A percentile compares a stretch with the other conserved stretches of the same genome.
These are phyloP conservation scores for Calonectria henricotiae DNA, from an alignment of 2,329 filamentous ascomycete genomes.

Conservation along the genomic window DNA sequence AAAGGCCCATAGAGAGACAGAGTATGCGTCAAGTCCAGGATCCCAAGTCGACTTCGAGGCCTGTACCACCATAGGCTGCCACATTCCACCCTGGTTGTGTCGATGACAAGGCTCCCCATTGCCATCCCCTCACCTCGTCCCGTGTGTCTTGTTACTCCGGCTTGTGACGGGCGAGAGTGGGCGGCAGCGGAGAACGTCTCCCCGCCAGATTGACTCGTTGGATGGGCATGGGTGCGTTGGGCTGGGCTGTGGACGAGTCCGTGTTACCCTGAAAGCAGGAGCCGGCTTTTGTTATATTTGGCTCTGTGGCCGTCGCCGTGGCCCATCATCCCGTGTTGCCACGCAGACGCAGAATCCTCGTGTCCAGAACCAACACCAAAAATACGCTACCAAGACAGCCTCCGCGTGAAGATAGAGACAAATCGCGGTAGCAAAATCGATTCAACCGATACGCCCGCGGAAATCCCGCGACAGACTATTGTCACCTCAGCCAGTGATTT, in stretches of 20 bases:
- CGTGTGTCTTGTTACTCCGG: conserved; percentile 32
- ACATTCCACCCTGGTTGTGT: conserved; percentile 29
- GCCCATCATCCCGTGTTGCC: conserved; percentile 12
- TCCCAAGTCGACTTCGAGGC: conserved; percentile 19
- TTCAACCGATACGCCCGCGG: not conserved
- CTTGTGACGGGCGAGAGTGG: conserved; percentile 25
- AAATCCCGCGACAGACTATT: not conserved
- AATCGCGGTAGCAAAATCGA: conserved; percentile 3
- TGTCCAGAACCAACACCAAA: conserved; percentile 20
- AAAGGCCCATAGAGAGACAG: conserved; percentile 27
- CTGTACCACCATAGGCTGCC: conserved; percentile 17
- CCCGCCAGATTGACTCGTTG: conserved; percentile 30
- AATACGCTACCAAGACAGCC: not conserved
- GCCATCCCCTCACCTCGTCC: conserved; percentile 23
- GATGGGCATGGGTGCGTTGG: conserved; percentile 22
- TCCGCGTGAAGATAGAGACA: not conserved
- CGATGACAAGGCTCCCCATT: conserved; percentile 14
- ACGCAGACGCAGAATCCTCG: not conserved
- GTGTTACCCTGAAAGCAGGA: conserved; percentile 30
- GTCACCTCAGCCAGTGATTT: not conserved
- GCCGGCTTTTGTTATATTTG: conserved; percentile 33
- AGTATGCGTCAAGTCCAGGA: conserved; percentile 30
- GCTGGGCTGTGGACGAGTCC: conserved; percentile 25
- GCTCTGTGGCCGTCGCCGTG: conserved; percentile 12
- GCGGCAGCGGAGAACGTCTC: conserved; percentile 17